Conservation (phyloP, 106 monocot genomes). For the Phalaenopsis aphrodite region DNA sequence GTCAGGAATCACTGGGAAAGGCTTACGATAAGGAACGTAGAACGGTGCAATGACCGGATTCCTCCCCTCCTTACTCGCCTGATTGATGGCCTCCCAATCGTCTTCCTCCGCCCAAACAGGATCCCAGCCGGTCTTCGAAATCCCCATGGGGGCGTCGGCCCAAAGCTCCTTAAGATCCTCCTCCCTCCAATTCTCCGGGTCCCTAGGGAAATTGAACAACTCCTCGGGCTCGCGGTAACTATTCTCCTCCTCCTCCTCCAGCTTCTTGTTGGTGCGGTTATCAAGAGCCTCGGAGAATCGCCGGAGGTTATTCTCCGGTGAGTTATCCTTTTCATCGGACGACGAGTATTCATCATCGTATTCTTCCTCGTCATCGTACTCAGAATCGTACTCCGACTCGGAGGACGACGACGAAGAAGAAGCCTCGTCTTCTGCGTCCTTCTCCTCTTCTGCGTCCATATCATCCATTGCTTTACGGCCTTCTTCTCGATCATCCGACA, state of each 20-base stretch:
- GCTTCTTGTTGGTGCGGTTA: constrained; percentile 20
- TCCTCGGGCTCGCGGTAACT: constrained; percentile 43
- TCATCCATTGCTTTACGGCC: neutral
- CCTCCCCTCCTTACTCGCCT: constrained; percentile 28
- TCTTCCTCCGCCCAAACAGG: constrained; percentile 57
- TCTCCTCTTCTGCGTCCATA: constrained; percentile 4
- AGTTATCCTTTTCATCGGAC: constrained; percentile 24
- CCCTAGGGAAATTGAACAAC: constrained; percentile 65
- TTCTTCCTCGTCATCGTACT: constrained; percentile 11
- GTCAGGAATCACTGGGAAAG: constrained; percentile 59
- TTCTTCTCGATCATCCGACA: constrained; percentile 1
- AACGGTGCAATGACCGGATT: constrained; percentile 63
- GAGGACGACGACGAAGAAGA: neutral
- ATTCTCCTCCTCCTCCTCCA: constrained; percentile 32
- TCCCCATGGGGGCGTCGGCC: constrained; percentile 54
- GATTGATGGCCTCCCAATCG: constrained; percentile 49
- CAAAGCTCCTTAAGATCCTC: constrained; percentile 69
- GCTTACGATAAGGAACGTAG: constrained; percentile 58
- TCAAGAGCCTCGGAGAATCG: constrained; percentile 41
- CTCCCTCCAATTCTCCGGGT: constrained; percentile 72
- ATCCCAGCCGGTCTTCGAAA: constrained; percentile 65
- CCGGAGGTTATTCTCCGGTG: constrained; percentile 44
- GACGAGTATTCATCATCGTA: constrained; percentile 7
- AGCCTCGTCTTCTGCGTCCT: neutral
- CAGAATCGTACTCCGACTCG: constrained; percentile 18